Evolutionary conservation across 495 filamentous ascomycete species (phyloP), one percentile per base, ranked within the genome.

Genomic region (Penicillium dipodomyicola): DNA sequence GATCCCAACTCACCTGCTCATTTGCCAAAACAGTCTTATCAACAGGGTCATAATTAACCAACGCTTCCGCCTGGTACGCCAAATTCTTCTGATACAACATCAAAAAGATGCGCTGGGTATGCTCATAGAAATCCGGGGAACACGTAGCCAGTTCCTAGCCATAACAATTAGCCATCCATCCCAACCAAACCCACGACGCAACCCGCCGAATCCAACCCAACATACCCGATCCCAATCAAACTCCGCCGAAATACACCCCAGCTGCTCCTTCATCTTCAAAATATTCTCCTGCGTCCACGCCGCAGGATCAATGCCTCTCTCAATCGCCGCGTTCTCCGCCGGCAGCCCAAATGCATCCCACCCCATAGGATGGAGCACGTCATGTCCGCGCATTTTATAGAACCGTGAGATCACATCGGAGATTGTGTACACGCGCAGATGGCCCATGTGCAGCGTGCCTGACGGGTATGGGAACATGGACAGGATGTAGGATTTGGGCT

Each of bases 381-480:
- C 73, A 65, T 84, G 77, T 3, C 91, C 91, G 51, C 84, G 83
- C 78, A 96, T 87, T 9, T 80, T 82, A 61, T 86, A 84, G 62
- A 87, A 95, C 14, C 91, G 80, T 15, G 90, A 84, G 30, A 96
- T 71, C 3, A 91, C 87, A 73, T 96, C 91, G 37, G 91, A 89
- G 56, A 96, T 92, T 17, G 91, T 92, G 76, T 96, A 96, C 45
- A 94, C 89, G 3, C 91, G 83, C 14, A 96, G 77, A 69, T 96
- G 91, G 15, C 91, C 91, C 64, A 96, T 84, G 69, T 96, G 91
- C n/a, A 96, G 80, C 27, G 85, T 85, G 9, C 91, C 91, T 0
- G 91, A 96, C 3, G 91, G 91, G 69, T 96, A 96, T 2, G 91
- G 91, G 64, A 96, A 96, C 91, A 96, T 96, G 53, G 91, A 87